These are phyloP conservation scores for Vitis hybrid DNA, from an alignment of 177 flowering plant species.

Conservation along the genomic window DNA sequence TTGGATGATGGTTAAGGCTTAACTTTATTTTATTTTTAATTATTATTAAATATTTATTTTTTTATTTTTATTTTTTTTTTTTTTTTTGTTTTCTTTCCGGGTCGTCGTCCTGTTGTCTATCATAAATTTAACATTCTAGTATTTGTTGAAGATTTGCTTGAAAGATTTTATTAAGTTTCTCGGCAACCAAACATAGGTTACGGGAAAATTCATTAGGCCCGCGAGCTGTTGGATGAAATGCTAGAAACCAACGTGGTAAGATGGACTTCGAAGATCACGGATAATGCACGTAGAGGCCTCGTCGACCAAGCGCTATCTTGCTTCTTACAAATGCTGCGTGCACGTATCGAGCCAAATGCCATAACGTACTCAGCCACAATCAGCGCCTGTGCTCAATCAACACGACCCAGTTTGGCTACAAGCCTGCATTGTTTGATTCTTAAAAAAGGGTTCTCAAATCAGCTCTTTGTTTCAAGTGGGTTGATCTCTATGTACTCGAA, in stretches of 20 bases:
- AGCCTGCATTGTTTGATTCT: conserved; percentile 28
- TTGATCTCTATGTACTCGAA: conserved; percentile 24
- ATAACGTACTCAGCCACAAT: conserved; percentile 27
- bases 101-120: too few relatives aligned
- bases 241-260: conserved; percentile 11
- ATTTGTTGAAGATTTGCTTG: too few relatives aligned
- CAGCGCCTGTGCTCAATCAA: conserved; percentile 9
- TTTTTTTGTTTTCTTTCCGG: too few relatives aligned
- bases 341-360: conserved; percentile 28
- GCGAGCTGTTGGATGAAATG: conserved; percentile 9
- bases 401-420: conserved; percentile 11
- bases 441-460: conserved; percentile 25
- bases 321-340: conserved; percentile 26
- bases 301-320: conserved; percentile 16
- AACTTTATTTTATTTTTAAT: too few relatives aligned
- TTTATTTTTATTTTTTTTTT: too few relatives aligned
- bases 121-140: too few relatives aligned
- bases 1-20: too few relatives aligned
- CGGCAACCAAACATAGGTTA: too few relatives aligned
- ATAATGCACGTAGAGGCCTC: conserved; percentile 19
- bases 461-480: conserved; percentile 32
- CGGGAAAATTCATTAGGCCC: too few relatives aligned
- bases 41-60: too few relatives aligned
- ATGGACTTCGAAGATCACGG: conserved; percentile 27
- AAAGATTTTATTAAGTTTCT: too few relatives aligned